Conservation (phyloP, 495 filamentous ascomycete species). For the Lasiosphaeria ovina region DNA sequence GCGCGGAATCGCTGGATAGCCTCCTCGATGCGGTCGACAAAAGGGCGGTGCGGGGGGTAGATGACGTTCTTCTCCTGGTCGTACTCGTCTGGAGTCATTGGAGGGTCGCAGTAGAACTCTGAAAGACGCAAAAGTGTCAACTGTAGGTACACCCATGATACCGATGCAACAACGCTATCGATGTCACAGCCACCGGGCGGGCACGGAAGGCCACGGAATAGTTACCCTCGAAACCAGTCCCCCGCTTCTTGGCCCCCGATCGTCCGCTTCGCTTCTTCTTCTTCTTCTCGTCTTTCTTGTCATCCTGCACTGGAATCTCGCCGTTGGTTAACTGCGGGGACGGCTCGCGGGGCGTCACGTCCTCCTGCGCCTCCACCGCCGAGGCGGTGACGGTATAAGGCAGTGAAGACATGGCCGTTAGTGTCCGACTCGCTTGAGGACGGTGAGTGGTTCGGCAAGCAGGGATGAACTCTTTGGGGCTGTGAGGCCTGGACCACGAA, state of each 20-base stretch:
- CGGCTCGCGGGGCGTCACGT: background rate
- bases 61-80: conserved; percentile 49
- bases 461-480: conserved; percentile 13
- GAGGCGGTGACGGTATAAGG: conserved; percentile 2
- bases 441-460: background rate
- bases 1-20: conserved; percentile 79
- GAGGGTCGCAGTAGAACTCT: conserved; percentile 75
- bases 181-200: conserved; percentile 5
- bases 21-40: conserved; percentile 67
- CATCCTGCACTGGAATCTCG: background rate
- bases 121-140: conserved; percentile 2
- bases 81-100: conserved; percentile 66
- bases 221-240: conserved; percentile 47
- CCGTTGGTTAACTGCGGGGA: background rate
- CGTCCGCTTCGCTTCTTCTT: conserved; percentile 29
- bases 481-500: conserved; percentile 10
- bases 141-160: background rate
- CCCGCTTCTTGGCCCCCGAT: conserved; percentile 27
- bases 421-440: background rate
- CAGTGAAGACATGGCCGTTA: conserved; percentile 12
- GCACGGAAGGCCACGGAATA: background rate
- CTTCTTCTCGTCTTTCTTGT: conserved; percentile 15
- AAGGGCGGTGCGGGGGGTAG: conserved; percentile 28
- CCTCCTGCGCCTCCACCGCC: conserved; percentile 5
- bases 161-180: background rate